A percentile compares a stretch with the other conserved stretches of the same genome.
Conservation (phyloP, 768 basidiomycete genomes). For the Collybia mongolica region DNA sequence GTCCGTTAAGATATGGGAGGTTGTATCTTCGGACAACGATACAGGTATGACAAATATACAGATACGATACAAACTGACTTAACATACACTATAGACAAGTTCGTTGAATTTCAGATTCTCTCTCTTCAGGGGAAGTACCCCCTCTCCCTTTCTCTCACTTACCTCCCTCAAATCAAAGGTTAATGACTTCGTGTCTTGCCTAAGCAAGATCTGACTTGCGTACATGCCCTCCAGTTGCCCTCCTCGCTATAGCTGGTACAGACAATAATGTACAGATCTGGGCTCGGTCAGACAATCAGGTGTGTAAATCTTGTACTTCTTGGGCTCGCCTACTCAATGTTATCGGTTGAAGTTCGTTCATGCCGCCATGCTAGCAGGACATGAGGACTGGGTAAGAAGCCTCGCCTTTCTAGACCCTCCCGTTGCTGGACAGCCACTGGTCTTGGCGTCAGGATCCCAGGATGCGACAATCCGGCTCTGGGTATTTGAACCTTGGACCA, state of each 20-base stretch:
- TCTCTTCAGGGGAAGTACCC: constrained; percentile 71
- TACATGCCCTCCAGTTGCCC: constrained; percentile 37
- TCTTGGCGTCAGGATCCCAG: constrained; percentile 93
- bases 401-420: constrained; percentile 59
- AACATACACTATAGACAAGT: constrained; percentile 24
- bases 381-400: constrained; percentile 94
- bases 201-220: background rate
- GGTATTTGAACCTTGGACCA: constrained; percentile 64
- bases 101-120: constrained; percentile 56
- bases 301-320: constrained; percentile 27
- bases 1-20: constrained; percentile 70
- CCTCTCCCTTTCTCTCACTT: constrained; percentile 60
- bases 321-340: background rate
- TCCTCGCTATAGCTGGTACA: constrained; percentile 86
- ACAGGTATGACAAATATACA: constrained; percentile 22
- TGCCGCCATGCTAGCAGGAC: constrained; percentile 67
- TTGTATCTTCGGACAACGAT: constrained; percentile 27
- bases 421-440: constrained; percentile 41
- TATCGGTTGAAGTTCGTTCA: constrained; percentile 48
- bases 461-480: constrained; percentile 93
- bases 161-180: constrained; percentile 73
- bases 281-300: constrained; percentile 59
- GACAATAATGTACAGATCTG: constrained; percentile 79
- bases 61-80: constrained; percentile 8
- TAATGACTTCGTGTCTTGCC: constrained; percentile 4